Conservation (phyloP, 345 rosid genomes). For the Aquilaria yunnanensis region DNA sequence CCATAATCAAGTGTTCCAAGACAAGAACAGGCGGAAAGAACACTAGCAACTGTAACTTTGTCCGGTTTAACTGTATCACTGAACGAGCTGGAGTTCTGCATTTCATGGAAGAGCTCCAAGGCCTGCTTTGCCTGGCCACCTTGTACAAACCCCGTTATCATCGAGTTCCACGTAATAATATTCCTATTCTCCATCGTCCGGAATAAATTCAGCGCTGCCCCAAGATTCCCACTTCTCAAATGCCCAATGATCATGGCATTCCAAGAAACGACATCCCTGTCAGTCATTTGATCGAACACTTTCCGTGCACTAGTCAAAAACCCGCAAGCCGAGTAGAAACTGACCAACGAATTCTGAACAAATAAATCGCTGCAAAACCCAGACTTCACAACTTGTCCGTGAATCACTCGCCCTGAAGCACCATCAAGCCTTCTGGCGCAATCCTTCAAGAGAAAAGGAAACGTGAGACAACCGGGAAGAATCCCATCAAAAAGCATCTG, state of each 20-base stretch:
- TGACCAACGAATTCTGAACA: constrained; percentile 41
- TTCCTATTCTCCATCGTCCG: constrained; percentile 31
- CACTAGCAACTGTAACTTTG: constrained; percentile 49
- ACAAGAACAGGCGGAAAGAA: constrained; percentile 55
- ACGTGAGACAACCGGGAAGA: constrained; percentile 41
- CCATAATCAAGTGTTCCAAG: constrained; percentile 54
- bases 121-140: constrained; percentile 49
- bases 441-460: constrained; percentile 60
- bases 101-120: constrained; percentile 41
- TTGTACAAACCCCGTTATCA: constrained; percentile 51
- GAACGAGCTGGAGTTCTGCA: constrained; percentile 21
- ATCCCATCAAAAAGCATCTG: constrained; percentile 36
- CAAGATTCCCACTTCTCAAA: constrained; percentile 45
- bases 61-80: constrained; percentile 29
- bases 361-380: constrained; percentile 34
- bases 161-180: constrained; percentile 50
- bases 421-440: constrained; percentile 26
- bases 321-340: constrained; percentile 27
- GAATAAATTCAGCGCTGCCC: constrained; percentile 32
- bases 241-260: constrained; percentile 44
- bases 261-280: constrained; percentile 51
- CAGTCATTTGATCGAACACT: constrained; percentile 51
- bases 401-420: constrained; percentile 26
- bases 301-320: constrained; percentile 23
- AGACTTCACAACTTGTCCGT: constrained; percentile 35